Conservation (phyloP, 2,329 filamentous ascomycete species). For the Fusarium abutilonis region DNA sequence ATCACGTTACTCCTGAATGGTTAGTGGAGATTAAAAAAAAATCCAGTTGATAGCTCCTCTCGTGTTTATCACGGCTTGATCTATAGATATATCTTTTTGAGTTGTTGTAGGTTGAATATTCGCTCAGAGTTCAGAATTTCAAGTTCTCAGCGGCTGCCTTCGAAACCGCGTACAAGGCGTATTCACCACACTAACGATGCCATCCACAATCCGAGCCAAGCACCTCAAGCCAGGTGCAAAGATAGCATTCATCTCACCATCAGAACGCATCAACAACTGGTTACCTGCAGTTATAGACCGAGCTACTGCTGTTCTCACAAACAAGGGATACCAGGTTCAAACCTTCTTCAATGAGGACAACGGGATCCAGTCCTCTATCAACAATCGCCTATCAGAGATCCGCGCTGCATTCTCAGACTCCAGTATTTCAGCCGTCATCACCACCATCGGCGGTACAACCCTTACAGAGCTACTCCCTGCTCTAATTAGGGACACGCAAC, state of each 20-base stretch:
- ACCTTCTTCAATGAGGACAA: constrained; percentile 47
- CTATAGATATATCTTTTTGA: too few relatives aligned
- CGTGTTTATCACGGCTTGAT: too few relatives aligned
- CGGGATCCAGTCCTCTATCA: constrained; percentile 48
- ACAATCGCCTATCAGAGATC: constrained; percentile 52
- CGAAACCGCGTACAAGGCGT: too few relatives aligned
- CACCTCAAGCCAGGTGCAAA: constrained; percentile 50
- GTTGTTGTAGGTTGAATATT: too few relatives aligned
- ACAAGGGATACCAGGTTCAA: constrained; percentile 50
- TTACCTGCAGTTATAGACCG: constrained; percentile 46
- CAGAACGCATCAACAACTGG: constrained; percentile 49
- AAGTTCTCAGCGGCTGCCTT: too few relatives aligned
- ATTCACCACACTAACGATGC: constrained; percentile 8
- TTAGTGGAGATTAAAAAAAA: too few relatives aligned
- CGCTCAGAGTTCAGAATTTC: too few relatives aligned
- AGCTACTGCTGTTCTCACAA: constrained; percentile 45
- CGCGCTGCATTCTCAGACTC: constrained; percentile 52
- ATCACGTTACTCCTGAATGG: too few relatives aligned
- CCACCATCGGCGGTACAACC: constrained; percentile 53
- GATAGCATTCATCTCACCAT: constrained; percentile 55
- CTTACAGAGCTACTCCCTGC: constrained; percentile 54
- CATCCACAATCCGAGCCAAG: constrained; percentile 38
- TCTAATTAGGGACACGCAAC: constrained; percentile 49
- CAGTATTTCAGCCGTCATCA: constrained; percentile 50
- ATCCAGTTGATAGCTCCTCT: too few relatives aligned